These are phyloP conservation scores for Cytospora piceicola DNA, from an alignment of 2,329 filamentous ascomycete genomes.

Conservation along the genomic window DNA sequence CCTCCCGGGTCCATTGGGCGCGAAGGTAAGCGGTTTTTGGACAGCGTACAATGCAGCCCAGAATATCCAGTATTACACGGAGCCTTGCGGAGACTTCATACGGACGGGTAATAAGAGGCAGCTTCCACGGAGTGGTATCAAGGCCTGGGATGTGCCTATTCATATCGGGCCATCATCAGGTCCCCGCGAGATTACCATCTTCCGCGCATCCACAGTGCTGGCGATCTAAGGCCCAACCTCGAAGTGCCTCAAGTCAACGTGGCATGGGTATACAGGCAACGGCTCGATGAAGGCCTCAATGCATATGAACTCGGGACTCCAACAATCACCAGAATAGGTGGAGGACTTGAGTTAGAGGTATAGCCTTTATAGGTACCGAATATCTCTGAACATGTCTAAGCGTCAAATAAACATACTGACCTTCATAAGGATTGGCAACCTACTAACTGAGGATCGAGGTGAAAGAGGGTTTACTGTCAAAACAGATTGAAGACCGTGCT, in stretches of 20 bases:
- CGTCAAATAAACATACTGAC: not conserved
- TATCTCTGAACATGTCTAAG: not conserved
- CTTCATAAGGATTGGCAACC: not conserved
- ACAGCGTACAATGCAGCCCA: not conserved
- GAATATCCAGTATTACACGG: slow-evolving; percentile 13
- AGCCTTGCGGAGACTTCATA: slow-evolving; percentile 17
- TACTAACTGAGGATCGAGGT: slow-evolving; percentile 3
- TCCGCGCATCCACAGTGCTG: slow-evolving; percentile 28
- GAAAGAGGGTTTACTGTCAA: not conserved
- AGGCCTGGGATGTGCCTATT: not conserved
- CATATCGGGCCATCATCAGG: not conserved
- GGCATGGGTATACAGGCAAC: slow-evolving; percentile 30
- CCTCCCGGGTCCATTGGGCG: slow-evolving; percentile 2
- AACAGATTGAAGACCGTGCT: not conserved
- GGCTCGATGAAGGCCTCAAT: slow-evolving; percentile 1
- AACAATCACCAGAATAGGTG: not conserved
- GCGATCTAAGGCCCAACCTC: slow-evolving; percentile 34
- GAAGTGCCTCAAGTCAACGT: slow-evolving; percentile 31
- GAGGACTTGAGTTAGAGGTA: slow-evolving; percentile 3
- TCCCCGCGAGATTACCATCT: slow-evolving; percentile 18
- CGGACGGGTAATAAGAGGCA: slow-evolving; percentile 10
- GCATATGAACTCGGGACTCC: slow-evolving; percentile 4
- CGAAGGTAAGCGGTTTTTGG: slow-evolving; percentile 12
- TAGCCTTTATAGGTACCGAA: slow-evolving; percentile 10
- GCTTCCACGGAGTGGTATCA: not conserved